Conservation (phyloP, 805 yeast species). For the Pichia manshurica region DNA sequence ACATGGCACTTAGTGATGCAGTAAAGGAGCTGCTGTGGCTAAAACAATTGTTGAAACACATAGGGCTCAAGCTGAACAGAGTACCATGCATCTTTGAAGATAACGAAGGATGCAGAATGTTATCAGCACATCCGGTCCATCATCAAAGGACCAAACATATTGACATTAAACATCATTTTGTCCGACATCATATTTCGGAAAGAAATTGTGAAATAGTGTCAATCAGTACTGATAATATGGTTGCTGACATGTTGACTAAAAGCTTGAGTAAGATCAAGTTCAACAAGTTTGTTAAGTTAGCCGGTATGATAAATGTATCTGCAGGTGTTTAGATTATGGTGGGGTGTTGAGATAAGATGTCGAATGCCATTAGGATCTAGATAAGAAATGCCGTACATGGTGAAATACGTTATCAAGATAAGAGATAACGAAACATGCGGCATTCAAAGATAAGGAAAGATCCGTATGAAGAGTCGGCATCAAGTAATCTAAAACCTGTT, state of each 20-base stretch:
- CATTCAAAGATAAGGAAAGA: no score
- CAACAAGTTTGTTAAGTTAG: background rate
- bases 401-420: no score
- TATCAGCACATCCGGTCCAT: constrained; percentile 1
- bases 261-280: background rate
- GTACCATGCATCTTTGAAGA: constrained; percentile 1
- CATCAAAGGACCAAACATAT: constrained; percentile 9
- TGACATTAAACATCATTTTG: constrained; percentile 5
- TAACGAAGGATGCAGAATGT: constrained; percentile 3
- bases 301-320: background rate
- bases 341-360: constrained; percentile 4
- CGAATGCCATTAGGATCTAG: no score
- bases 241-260: background rate
- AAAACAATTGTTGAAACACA: background rate
- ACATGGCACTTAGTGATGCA: constrained; percentile 3
- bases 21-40: constrained; percentile 2
- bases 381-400: no score
- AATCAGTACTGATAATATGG: constrained; percentile 1
- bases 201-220: background rate
- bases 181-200: background rate
- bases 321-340: constrained; percentile 2
- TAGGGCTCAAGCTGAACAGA: background rate
- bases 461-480: no score
- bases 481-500: no score
- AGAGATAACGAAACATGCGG: no score